Evolutionary conservation across 1,139 yeast species (phyloP), one percentile per base, ranked within the genome.

Genomic region (Suhomyces ambrosiae): DNA sequence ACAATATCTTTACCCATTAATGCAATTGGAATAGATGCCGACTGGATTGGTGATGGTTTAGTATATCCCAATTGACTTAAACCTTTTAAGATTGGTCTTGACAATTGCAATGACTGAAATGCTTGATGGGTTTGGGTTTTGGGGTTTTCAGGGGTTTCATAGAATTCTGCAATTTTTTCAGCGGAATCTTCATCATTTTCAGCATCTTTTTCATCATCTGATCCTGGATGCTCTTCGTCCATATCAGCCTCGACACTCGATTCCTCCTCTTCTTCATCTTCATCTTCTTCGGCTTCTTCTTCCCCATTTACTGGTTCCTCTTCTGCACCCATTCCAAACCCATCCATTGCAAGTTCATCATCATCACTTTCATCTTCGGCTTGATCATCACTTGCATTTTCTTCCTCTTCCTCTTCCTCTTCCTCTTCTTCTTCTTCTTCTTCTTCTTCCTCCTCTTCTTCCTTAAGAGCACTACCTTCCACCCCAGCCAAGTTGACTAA

Each of bases 1-100:
- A 92, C 96, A 37, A 92, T 80, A 61, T 88, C 96, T 56, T 87
- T 90, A 51, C 98, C 98, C 48, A 86, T 64, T 30, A 92, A 72
- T 0, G 97, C 96, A 39, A 90, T 82, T 7, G 99, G 98, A 47
- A 92, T 89, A 10, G 95, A 80, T 2, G 96, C 88, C 40, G 92
- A 74, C 67, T 92, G 98, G 68, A 94, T 87, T 11, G 97, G 96
- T 0, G 97, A 86, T 10, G 98, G 98, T 35, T 76, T 76, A 9
- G 82, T 60, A 60, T 90, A 94, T 3, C 95, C 95, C 32, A 94
- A 70, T 17, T 81, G 80, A 8, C 86, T 73, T 37, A 94, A 67
- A 30, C 95, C 96, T 54, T 86, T 85, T 46, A 90, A 68, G 3
- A 92, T 79, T 0, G 98, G 98, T 54, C 98, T 80, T 0, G 97